Evolutionary conservation across 352 stramenopile species (phyloP).

Genomic region (Globisporangium spinosum): DNA sequence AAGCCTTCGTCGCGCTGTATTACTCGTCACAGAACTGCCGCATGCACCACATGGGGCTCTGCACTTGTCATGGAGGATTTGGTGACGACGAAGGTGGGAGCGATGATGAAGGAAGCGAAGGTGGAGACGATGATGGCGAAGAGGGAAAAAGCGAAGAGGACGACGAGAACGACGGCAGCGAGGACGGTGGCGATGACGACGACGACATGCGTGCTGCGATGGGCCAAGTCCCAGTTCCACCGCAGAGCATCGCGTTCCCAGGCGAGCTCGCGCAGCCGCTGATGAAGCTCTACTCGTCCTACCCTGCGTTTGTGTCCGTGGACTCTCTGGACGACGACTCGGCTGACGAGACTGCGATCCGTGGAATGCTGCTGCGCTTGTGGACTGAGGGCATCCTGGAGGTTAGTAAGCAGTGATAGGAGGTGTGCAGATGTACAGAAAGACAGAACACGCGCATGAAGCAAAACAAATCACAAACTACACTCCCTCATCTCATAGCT

Average conservation of each 20-base stretch:
- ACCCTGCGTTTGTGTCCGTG: slow-evolving; percentile 26
- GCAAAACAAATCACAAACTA: slow-evolving; percentile 40
- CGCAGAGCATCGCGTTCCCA: slow-evolving; percentile 62
- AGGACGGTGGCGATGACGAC: slow-evolving; percentile 30
- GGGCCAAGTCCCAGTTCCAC: slow-evolving; percentile 35
- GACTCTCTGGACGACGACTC: slow-evolving; percentile 38
- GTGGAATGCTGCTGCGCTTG: slow-evolving; percentile 78
- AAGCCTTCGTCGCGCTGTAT: slow-evolving; percentile 63
- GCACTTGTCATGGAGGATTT: slow-evolving; percentile 43
- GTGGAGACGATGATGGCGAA: slow-evolving; percentile 21
- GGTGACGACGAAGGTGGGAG: slow-evolving; percentile 25
- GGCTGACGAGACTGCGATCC: slow-evolving; percentile 57
- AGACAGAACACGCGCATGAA: not conserved
- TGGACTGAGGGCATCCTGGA: slow-evolving; percentile 72
- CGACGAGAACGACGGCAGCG: slow-evolving; percentile 24
- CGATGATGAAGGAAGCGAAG: slow-evolving; percentile 23
- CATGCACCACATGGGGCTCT: slow-evolving; percentile 80
- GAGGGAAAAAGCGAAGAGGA: slow-evolving; percentile 25
- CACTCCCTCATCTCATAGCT: slow-evolving; percentile 30
- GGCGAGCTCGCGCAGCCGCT: slow-evolving; percentile 52
- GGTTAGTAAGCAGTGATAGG: slow-evolving; percentile 19
- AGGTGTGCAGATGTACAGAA: not conserved
- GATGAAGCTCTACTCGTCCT: slow-evolving; percentile 70
- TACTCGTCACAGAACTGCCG: slow-evolving; percentile 76
- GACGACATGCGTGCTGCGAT: slow-evolving; percentile 30